phyloP scores from a whole-genome alignment of 2,329 filamentous ascomycete genomes.

The Colletotrichum godetiae region DNA sequence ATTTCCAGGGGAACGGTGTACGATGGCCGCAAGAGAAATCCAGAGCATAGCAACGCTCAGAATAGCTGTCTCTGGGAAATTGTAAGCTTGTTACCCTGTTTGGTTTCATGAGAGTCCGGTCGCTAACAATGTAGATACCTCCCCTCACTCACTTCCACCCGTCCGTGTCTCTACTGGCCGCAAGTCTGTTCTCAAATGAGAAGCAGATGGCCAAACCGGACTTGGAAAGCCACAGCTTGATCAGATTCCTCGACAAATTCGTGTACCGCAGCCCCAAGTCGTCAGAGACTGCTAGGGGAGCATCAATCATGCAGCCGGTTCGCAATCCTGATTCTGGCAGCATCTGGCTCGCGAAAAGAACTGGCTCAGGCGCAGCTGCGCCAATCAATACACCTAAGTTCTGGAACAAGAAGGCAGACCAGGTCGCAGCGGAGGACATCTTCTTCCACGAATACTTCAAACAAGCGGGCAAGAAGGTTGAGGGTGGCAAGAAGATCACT shows the following conservation, averaged over 20 bases:
- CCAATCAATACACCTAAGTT: slow-evolving; percentile 87
- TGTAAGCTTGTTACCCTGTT: slow-evolving; percentile 56
- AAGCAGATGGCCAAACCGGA: slow-evolving; percentile 89
- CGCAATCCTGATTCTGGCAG: slow-evolving; percentile 66
- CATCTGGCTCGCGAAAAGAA: slow-evolving; percentile 66
- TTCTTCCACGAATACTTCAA: slow-evolving; percentile 99
- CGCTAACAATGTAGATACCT: slow-evolving; percentile 58
- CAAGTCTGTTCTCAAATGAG: slow-evolving; percentile 74
- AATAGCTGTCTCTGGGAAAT: slow-evolving; percentile 94
- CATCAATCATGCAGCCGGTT: slow-evolving; percentile 97
- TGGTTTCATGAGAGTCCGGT: neutral
- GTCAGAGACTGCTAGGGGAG: slow-evolving; percentile 74
- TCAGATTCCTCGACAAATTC: slow-evolving; percentile 97
- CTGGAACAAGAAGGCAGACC: slow-evolving; percentile 89
- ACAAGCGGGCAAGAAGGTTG: slow-evolving; percentile 71
- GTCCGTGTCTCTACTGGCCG: slow-evolving; percentile 87
- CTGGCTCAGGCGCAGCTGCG: slow-evolving; percentile 47
- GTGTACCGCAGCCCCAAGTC: slow-evolving; percentile 95
- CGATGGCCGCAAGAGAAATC: slow-evolving; percentile 90
- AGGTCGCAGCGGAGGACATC: slow-evolving; percentile 90
- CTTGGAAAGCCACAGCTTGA: slow-evolving; percentile 87
- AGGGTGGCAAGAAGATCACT: slow-evolving; percentile 68
- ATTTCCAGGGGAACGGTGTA: slow-evolving; percentile 60
- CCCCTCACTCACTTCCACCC: slow-evolving; percentile 90
- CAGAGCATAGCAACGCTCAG: slow-evolving; percentile 93